phyloP scores from a whole-genome alignment of 140 eudicot species.

The Flaveria floridana region DNA sequence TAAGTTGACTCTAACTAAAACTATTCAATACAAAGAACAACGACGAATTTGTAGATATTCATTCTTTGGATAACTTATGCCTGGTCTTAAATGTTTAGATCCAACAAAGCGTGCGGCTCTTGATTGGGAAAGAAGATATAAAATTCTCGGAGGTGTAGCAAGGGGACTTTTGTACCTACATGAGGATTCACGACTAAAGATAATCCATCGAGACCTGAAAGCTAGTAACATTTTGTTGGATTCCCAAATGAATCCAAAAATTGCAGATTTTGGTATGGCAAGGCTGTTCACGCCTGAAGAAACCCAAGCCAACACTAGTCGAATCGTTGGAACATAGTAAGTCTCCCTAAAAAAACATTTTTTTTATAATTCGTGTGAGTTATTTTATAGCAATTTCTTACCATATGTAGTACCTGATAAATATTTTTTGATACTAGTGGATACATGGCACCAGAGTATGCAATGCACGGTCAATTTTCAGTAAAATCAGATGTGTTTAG shows the following conservation, averaged over 20 bases:
- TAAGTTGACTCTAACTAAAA: constrained; percentile 3
- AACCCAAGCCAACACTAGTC: constrained; percentile 57
- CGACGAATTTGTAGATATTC: neutral
- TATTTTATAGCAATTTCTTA: no score
- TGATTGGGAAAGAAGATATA: constrained; percentile 49
- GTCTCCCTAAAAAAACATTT: neutral
- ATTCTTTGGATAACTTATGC: neutral
- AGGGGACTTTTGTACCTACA: constrained; percentile 58
- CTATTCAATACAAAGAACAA: neutral
- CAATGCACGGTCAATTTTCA: constrained; percentile 43
- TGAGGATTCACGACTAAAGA: constrained; percentile 57
- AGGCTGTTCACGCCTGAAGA: constrained; percentile 47
- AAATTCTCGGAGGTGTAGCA: constrained; percentile 52
- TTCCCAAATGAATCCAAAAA: constrained; percentile 58
- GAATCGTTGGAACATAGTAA: constrained; percentile 72
- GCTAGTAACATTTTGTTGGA: constrained; percentile 63
- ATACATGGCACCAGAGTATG: constrained; percentile 11
- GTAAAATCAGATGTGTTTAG: constrained; percentile 51
- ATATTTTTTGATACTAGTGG: constrained; percentile 29
- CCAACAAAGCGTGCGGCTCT: constrained; percentile 31
- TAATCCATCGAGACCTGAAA: constrained; percentile 63
- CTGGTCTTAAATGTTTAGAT: constrained; percentile 27
- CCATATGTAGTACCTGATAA: constrained; percentile 7
- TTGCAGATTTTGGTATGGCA: constrained; percentile 80
- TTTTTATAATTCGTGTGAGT: neutral